These are phyloP conservation scores for Penicillium maclennaniae DNA, from an alignment of 495 filamentous ascomycete species.

Conservation along the genomic window DNA sequence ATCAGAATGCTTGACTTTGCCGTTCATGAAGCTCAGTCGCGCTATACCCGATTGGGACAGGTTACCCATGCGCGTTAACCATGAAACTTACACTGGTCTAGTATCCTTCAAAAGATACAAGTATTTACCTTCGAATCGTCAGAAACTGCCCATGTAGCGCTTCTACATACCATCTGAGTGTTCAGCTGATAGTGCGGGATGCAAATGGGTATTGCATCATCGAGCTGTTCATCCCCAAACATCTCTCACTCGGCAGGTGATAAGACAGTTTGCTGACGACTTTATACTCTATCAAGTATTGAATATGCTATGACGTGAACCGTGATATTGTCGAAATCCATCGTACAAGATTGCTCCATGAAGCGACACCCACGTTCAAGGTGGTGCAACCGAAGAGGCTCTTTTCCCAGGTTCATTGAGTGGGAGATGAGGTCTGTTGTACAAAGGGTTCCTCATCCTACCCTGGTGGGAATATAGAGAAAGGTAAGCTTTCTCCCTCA, in stretches of 20 bases:
- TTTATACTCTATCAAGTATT: not conserved
- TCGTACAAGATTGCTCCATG: not conserved
- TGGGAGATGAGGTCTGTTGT: not conserved
- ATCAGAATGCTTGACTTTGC: slow-evolving; percentile 1
- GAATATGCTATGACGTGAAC: not conserved
- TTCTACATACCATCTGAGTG: not conserved
- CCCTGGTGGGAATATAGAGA: not conserved
- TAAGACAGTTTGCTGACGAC: not conserved
- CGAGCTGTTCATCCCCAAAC: not conserved
- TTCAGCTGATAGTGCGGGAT: not conserved
- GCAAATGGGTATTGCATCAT: not conserved
- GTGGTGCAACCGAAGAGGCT: not conserved
- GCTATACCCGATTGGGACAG: slow-evolving; percentile 8
- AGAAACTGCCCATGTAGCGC: not conserved
- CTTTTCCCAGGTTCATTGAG: not conserved
- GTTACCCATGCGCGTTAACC: not conserved
- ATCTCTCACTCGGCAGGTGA: not conserved
- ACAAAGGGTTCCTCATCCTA: not conserved
- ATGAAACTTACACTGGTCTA: not conserved
- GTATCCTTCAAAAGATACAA: not conserved
- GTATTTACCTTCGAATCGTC: no score
- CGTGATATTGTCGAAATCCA: not conserved
- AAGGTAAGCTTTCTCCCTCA: not conserved
- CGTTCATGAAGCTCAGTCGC: slow-evolving; percentile 2
- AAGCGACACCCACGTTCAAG: not conserved